A percentile compares a stretch with the other conserved stretches of the same genome.
phyloP scores from a whole-genome alignment of 805 yeast species.

The Brettanomyces custersianus region DNA sequence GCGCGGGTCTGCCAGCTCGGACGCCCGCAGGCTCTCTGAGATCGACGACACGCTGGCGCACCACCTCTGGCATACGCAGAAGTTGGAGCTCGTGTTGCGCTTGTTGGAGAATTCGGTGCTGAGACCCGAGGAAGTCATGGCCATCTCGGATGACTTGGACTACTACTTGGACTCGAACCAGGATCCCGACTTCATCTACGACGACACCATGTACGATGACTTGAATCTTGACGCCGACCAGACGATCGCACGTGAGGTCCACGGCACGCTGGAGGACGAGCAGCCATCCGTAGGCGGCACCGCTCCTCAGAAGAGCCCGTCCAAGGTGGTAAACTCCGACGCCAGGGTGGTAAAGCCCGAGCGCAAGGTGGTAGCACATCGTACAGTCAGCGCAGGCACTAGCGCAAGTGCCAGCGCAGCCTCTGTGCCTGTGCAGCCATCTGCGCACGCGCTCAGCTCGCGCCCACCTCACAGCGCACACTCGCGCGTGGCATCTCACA shows the following conservation, averaged over 20 bases:
- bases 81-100: conserved; percentile 69
- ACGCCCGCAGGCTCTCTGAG: conserved; percentile 44
- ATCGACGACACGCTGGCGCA: conserved; percentile 61
- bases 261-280: conserved; percentile 10
- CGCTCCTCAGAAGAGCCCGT: conserved; percentile 1
- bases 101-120: conserved; percentile 71
- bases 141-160: conserved; percentile 78
- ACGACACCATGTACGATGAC: conserved; percentile 88
- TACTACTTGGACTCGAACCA: conserved; percentile 92
- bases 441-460: neutral
- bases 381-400: neutral
- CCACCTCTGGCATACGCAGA: conserved; percentile 69
- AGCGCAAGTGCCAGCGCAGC: neutral
- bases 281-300: conserved; percentile 1
- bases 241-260: conserved; percentile 22
- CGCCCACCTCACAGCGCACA: neutral
- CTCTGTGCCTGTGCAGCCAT: conserved; percentile 2
- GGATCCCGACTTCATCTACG: conserved; percentile 89
- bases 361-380: too few relatives aligned
- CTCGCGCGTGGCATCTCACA: conserved; percentile 5
- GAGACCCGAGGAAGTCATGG: conserved; percentile 66
- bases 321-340: neutral
- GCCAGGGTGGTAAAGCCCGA: too few relatives aligned
- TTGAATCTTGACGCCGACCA: conserved; percentile 54
- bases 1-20: conserved; percentile 32